These are phyloP conservation scores for Trichoderma asperelloides DNA, from an alignment of 495 filamentous ascomycete species.

Conservation along the genomic window DNA sequence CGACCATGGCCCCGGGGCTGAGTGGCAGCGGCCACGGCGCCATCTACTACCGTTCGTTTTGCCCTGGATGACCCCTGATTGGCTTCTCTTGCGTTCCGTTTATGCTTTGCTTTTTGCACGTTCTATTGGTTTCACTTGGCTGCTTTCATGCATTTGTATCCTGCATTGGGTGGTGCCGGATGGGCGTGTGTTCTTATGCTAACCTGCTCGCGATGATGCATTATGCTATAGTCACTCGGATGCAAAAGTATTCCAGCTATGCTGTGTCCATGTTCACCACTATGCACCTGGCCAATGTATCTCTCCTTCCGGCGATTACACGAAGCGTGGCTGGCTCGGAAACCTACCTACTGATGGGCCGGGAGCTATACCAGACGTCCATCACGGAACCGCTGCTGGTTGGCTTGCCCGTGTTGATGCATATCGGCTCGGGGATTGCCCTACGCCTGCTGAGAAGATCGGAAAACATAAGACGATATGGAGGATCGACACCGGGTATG, in stretches of 20 bases:
- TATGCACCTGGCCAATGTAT: slow-evolving; percentile 74
- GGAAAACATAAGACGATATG: slow-evolving; percentile 60
- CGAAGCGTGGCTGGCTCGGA: slow-evolving; percentile 46
- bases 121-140: not conserved
- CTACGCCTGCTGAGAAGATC: slow-evolving; percentile 65
- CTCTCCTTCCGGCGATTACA: slow-evolving; percentile 57
- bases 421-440: slow-evolving; percentile 58
- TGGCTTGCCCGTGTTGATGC: slow-evolving; percentile 46
- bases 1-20: slow-evolving; percentile 40
- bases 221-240: slow-evolving; percentile 53
- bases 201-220: slow-evolving; percentile 11
- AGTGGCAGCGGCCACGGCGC: slow-evolving; percentile 44
- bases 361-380: slow-evolving; percentile 75
- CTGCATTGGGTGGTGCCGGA: not conserved
- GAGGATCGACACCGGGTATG: slow-evolving; percentile 35
- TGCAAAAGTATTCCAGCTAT: slow-evolving; percentile 84
- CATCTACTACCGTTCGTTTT: slow-evolving; percentile 51
- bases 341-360: slow-evolving; percentile 58
- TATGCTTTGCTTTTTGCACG: not conserved
- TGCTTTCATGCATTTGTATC: not conserved
- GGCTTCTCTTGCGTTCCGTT: not conserved
- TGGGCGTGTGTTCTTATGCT: not conserved
- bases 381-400: slow-evolving; percentile 55
- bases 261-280: slow-evolving; percentile 69
- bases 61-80: slow-evolving; percentile 12